Evolutionary conservation across 345 rosid species (phyloP), one percentile per base, ranked within the genome.

Genomic region (Camelina laxa): DNA sequence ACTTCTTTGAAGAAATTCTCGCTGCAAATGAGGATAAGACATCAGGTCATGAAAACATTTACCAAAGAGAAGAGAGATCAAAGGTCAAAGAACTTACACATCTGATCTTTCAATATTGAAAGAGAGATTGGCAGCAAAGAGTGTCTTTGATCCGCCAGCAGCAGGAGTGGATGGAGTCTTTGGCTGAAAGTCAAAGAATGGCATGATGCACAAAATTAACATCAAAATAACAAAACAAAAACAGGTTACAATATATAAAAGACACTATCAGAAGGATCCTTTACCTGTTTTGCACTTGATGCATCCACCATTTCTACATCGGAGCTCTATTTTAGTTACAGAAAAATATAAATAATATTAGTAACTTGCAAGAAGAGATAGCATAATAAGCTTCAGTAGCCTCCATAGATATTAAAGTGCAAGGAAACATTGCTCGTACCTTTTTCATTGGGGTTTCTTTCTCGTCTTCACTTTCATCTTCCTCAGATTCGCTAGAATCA

Each of bases 41-140:
- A 64, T 22, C 31, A 70, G 5, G 22, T 47, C 2, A 21, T 1
- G 12, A n/a, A 14, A n/a, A n/a, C n/a, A 3, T 31, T 4, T 2
- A 4, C 30, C 12, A 4, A 69, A 4, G 19, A 35, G n/a, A 2
- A 31, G 30, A 27, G 5, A 27, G 3, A 13, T 7, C 11, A 66
- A 39, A 4, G 3, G 47, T 2, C 16, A 1, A 4, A 7, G 4
- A n/a, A 61, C 90, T 60, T 90, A 95, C 99, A 95, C 79, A 73
- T 90, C 94, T 39, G 76, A 30, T 74, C 48, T 73, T 62, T 87
- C 96, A 47, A 90, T 73, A 39, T 80, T 57, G 74, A 22, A 92
- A 4, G 98, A 59, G 14, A 95, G 79, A 79, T 95, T 95, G 48
- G 85, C 98, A 31, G 75, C 88, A 56, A 89, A 95, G 15, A 92